phyloP scores from a whole-genome alignment of 352 stramenopile genomes.

The Thalassiosira pacifica region DNA sequence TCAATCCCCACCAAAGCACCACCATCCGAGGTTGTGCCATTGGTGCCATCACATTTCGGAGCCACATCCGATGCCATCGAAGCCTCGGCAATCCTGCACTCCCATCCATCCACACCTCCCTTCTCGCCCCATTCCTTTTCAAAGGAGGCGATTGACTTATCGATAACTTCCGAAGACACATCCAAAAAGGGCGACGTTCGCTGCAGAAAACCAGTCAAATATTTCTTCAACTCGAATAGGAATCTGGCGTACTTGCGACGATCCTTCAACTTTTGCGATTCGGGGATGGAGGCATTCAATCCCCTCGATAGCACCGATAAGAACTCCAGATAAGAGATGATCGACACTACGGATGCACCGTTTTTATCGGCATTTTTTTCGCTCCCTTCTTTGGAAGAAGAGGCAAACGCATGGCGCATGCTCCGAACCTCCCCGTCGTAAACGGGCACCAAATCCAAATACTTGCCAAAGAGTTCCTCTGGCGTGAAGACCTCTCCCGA shows the following conservation, averaged over 20 bases:
- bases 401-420: constrained; percentile 55
- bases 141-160: constrained; percentile 77
- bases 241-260: constrained; percentile 86
- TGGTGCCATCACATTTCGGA: constrained; percentile 13
- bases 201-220: constrained; percentile 86
- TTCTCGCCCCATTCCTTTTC: constrained; percentile 77
- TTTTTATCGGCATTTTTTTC: too few species aligned
- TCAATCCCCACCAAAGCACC: constrained; percentile 63
- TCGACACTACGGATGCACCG: constrained; percentile 15
- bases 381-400: constrained; percentile 30
- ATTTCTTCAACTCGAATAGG: constrained; percentile 79
- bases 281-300: constrained; percentile 51
- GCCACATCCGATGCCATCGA: constrained; percentile 60
- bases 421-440: constrained; percentile 66
- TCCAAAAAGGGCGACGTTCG: constrained; percentile 87
- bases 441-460: constrained; percentile 84
- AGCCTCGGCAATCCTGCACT: constrained; percentile 70
- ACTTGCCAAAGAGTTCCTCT: constrained; percentile 89
- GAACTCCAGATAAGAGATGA: constrained; percentile 73
- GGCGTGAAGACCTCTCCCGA: constrained; percentile 72
- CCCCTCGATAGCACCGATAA: constrained; percentile 66
- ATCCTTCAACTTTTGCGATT: constrained; percentile 74
- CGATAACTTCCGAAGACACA: constrained; percentile 71
- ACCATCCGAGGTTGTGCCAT: constrained; percentile 15
- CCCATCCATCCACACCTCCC: constrained; percentile 71